Percentiles rank a stretch among this genome's conserved stretches.
Conservation (phyloP, 1,284 basidiomycete species). For the Pascua guehoae region DNA sequence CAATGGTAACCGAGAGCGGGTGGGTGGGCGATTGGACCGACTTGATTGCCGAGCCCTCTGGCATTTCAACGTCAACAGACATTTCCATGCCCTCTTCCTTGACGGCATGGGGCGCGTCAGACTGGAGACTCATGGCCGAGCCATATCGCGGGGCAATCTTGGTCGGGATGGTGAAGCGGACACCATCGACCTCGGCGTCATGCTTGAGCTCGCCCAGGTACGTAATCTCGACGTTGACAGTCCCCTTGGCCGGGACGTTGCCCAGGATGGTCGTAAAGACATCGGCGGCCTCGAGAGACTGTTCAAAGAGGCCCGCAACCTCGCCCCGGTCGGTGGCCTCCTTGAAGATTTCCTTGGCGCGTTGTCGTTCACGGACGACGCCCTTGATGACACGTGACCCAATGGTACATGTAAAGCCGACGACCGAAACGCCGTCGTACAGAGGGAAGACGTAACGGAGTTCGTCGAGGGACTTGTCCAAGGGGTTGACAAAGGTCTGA, state of each 20-base stretch:
- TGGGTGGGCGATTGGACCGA: slow-evolving; percentile 19
- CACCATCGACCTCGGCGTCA: slow-evolving; percentile 19
- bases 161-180: slow-evolving; percentile 23
- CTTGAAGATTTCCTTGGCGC: slow-evolving; percentile 53
- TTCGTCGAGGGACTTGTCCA: slow-evolving; percentile 45
- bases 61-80: slow-evolving; percentile 17
- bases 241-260: slow-evolving; percentile 14
- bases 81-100: not conserved
- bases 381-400: slow-evolving; percentile 54
- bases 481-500: slow-evolving; percentile 55
- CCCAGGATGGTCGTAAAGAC: slow-evolving; percentile 10
- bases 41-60: slow-evolving; percentile 10
- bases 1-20: slow-evolving; percentile 11
- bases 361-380: slow-evolving; percentile 54
- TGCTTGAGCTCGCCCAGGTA: slow-evolving; percentile 22
- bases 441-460: slow-evolving; percentile 62
- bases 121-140: not conserved
- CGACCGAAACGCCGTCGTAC: slow-evolving; percentile 57
- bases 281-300: slow-evolving; percentile 18
- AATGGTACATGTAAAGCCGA: slow-evolving; percentile 54
- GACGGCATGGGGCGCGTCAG: not conserved
- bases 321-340: slow-evolving; percentile 52
- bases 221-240: slow-evolving; percentile 14
- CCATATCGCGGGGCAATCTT: slow-evolving; percentile 23
- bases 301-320: slow-evolving; percentile 50